These are phyloP conservation scores for Ophiostoma angusticollis DNA, from an alignment of 2,329 filamentous ascomycete genomes.

Conservation along the genomic window DNA sequence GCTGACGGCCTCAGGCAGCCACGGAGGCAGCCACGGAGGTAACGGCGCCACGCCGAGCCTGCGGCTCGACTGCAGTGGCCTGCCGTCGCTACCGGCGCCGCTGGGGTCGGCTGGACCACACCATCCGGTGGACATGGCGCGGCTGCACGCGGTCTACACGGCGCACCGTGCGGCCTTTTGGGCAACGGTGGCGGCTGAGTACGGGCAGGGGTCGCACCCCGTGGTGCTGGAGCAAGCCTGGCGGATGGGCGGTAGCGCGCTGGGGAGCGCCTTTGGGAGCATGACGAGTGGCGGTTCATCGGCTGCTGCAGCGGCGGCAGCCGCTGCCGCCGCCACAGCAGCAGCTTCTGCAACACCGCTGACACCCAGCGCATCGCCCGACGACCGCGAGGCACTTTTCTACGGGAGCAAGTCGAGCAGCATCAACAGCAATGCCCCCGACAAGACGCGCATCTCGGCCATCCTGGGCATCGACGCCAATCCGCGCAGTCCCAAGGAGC, in stretches of 20 bases:
- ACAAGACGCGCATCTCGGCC: constrained; percentile 50
- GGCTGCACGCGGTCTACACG: constrained; percentile 58
- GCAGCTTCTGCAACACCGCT: constrained; percentile 31
- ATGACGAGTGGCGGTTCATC: constrained; percentile 26
- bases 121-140: constrained; percentile 46
- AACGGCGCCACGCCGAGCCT: constrained; percentile 23
- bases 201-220: constrained; percentile 50
- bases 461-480: constrained; percentile 48
- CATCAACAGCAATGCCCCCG: constrained; percentile 14
- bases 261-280: constrained; percentile 22
- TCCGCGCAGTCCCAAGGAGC: constrained; percentile 42
- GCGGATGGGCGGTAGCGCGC: constrained; percentile 23
- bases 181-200: constrained; percentile 58
- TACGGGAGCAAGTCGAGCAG: constrained; percentile 21
- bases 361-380: constrained; percentile 40
- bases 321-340: constrained; percentile 14
- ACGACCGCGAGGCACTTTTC: constrained; percentile 28
- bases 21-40: constrained; percentile 16
- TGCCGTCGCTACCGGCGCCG: constrained; percentile 25
- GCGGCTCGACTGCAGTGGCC: constrained; percentile 46
- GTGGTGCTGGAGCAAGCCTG: constrained; percentile 59
- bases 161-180: constrained; percentile 61
- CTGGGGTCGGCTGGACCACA: constrained; percentile 20
- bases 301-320: constrained; percentile 5
- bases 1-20: constrained; percentile 15